Conservation (phyloP, 148 eudicot species). For the Rhododendron ferrugineum region DNA sequence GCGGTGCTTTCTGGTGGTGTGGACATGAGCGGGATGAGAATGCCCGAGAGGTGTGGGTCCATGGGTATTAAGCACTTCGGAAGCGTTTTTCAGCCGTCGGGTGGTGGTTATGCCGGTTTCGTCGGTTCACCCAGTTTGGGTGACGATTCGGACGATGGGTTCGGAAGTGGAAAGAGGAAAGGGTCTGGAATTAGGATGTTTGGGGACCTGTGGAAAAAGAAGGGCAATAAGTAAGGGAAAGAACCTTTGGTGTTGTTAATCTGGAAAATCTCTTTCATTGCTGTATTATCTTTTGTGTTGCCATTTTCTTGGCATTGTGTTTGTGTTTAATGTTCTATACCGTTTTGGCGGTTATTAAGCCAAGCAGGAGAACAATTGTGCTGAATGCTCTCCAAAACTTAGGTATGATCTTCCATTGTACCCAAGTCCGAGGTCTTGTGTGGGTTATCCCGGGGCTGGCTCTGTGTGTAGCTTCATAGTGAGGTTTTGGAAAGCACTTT, state of each 20-base stretch:
- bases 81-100: slow-evolving; percentile 30
- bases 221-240: slow-evolving; percentile 48
- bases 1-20: slow-evolving; percentile 56
- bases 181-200: slow-evolving; percentile 72
- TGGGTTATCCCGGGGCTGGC: no score
- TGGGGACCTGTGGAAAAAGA: slow-evolving; percentile 95
- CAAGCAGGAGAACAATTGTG: background rate
- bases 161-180: slow-evolving; percentile 58
- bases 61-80: slow-evolving; percentile 64
- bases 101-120: slow-evolving; percentile 32
- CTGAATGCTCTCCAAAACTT: background rate
- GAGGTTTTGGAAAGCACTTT: background rate
- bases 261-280: background rate
- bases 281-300: background rate
- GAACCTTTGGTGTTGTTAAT: no score
- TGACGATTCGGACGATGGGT: slow-evolving; percentile 53
- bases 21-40: slow-evolving; percentile 41
- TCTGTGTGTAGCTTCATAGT: no score
- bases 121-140: slow-evolving; percentile 51
- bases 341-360: background rate
- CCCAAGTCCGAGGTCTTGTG: background rate
- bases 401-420: background rate
- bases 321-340: background rate
- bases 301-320: background rate
- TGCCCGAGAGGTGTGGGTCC: slow-evolving; percentile 72